Conservation (phyloP, 148 eudicot genomes). For the Cornus controversa region DNA sequence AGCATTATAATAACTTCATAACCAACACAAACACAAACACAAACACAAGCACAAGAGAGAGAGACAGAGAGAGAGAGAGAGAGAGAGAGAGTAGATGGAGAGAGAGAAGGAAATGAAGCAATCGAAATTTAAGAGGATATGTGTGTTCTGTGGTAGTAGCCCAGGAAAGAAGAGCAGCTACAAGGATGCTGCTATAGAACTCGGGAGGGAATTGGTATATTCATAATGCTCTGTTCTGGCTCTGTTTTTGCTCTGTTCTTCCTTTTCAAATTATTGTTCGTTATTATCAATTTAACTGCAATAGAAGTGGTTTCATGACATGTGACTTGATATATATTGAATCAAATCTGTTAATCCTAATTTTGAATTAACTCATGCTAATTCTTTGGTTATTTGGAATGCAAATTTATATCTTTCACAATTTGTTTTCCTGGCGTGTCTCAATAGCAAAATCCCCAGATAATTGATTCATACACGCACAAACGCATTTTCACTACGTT, state of each 20-base stretch:
- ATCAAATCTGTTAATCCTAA: neutral
- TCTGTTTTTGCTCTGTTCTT: neutral
- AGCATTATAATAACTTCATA: neutral
- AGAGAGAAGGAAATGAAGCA: conserved; percentile 21
- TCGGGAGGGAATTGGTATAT: conserved; percentile 40
- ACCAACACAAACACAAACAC: neutral
- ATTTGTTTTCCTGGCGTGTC: neutral
- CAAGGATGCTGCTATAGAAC: conserved; percentile 41
- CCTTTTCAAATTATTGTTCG: neutral
- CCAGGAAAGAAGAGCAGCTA: conserved; percentile 44
- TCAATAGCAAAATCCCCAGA: neutral
- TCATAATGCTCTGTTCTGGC: neutral
- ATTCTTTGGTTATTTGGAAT: neutral
- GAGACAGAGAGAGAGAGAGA: conserved; percentile 14
- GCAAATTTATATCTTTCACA: neutral
- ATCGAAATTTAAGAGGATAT: conserved; percentile 36
- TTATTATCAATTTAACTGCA: neutral
- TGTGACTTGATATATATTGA: neutral
- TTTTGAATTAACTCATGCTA: neutral
- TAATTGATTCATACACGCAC: neutral
- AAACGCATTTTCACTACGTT: neutral
- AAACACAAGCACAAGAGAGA: neutral
- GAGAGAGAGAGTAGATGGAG: conserved; percentile 14
- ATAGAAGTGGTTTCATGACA: neutral
- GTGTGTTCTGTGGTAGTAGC: conserved; percentile 51